Base-by-base conservation (phyloP, 768 basidiomycete species). In the Suillus subaureus region DNA sequence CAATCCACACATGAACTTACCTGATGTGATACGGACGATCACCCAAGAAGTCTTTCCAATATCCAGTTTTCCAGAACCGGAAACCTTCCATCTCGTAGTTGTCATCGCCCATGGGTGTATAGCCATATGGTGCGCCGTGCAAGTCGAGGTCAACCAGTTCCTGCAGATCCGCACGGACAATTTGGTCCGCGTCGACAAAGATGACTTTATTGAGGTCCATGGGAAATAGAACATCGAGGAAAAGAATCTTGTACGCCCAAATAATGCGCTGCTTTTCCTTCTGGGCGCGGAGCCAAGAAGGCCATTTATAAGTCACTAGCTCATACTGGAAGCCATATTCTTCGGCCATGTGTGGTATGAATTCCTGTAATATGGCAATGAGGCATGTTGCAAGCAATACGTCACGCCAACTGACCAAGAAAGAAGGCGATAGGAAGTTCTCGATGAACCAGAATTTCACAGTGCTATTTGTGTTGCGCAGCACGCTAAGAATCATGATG, bases 391-490 rank as follows among this genome's bases (percentile, higher is more conserved):
- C 64, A 16, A 21, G 28, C 16, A 11, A 8, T 23, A 67, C 39
- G 4, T 40, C 40, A 60, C 11, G 6, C 11, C 23, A 9, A 80
- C 87, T 70, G 70, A 94, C 95, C 65, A 98, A 79, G 86, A 99
- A 99, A 0, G 96, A 92, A 0, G 97, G 97, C 0, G 97, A 99
- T 16, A 99, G 84, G 85, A 99, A 99, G 79, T 99, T 99, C 75
- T 97, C 93, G 68, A 99, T 99, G 79, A 99, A 99, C 97, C 97
- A 99, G 80, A 99, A 99, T 77, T 99, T 99, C 77, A 99, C 96
- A 33, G 88, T 91, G 72, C 91, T 92, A 23, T 95, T 89, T 21
- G 97, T 99, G 73, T 99, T 97, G 47, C 90, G 89, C 68, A 99
- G 82, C 39, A 99, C 97, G 70, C 95, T 97, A 42, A 98, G 83